A percentile compares a stretch with the other conserved stretches of the same genome.
These are phyloP conservation scores for Proliferodiscus dingleyae DNA, from an alignment of 2,329 filamentous ascomycete species.

Conservation along the genomic window DNA sequence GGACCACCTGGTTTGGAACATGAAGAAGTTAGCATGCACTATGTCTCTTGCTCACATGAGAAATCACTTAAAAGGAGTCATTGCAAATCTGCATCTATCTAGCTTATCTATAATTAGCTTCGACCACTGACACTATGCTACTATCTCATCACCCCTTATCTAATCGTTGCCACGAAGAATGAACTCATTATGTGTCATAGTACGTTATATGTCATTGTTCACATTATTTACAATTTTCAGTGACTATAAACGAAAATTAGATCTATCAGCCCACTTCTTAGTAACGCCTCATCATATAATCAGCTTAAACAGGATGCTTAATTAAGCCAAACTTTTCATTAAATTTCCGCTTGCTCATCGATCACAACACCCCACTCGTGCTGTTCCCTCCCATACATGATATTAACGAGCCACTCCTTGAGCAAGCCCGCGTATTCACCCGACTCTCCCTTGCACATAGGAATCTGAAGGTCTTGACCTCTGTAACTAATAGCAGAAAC, in stretches of 20 bases:
- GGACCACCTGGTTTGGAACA: neutral
- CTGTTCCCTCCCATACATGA: conserved; percentile 65
- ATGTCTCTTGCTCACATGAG: neutral
- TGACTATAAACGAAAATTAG: neutral
- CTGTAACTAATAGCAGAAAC: conserved; percentile 65
- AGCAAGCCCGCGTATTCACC: conserved; percentile 55
- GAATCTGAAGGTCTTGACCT: conserved; percentile 56
- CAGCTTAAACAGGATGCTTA: neutral
- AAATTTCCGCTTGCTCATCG: conserved; percentile 44
- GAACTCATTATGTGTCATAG: neutral
- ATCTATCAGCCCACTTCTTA: neutral
- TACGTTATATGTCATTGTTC: no score
- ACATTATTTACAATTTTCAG: no score
- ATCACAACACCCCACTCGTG: conserved; percentile 69
- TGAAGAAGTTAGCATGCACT: neutral
- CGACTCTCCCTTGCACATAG: conserved; percentile 49
- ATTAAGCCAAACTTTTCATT: neutral
- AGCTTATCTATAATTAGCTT: conserved; percentile 1
- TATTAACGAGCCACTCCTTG: conserved; percentile 64
- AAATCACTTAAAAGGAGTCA: neutral
- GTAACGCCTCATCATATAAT: neutral
- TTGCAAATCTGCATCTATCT: neutral
- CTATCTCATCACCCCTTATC: neutral
- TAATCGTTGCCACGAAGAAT: neutral
- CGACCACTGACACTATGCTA: neutral